Conservation (phyloP, 208 protist genomes). For the Crithidia bombi region DNA sequence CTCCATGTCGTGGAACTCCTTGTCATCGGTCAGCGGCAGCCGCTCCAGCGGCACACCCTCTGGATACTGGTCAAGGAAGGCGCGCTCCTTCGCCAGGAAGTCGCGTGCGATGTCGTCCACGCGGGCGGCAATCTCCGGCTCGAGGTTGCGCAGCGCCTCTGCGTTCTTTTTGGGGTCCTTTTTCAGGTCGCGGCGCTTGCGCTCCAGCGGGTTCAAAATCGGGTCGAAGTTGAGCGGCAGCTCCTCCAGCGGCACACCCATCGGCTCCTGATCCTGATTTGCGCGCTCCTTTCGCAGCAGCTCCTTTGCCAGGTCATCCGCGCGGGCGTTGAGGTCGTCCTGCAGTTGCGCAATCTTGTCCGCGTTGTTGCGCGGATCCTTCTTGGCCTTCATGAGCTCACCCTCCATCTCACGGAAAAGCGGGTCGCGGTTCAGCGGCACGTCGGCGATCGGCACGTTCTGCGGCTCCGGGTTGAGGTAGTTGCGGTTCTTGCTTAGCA, state of each 20-base stretch:
- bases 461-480: constrained; percentile 72
- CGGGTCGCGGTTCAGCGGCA: constrained; percentile 76
- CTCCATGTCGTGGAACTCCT: constrained; percentile 73
- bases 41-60: constrained; percentile 65
- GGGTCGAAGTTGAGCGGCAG: constrained; percentile 77
- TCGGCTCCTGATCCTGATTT: constrained; percentile 71
- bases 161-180: constrained; percentile 65
- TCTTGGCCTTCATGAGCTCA: constrained; percentile 64
- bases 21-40: constrained; percentile 64
- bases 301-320: constrained; percentile 67
- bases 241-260: constrained; percentile 67
- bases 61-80: constrained; percentile 70
- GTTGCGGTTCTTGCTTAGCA: constrained; percentile 68
- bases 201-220: constrained; percentile 64
- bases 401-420: constrained; percentile 80
- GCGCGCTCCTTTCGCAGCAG: constrained; percentile 69
- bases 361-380: constrained; percentile 59
- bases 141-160: constrained; percentile 54
- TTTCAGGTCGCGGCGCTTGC: constrained; percentile 74
- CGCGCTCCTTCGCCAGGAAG: constrained; percentile 74
- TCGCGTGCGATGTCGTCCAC: constrained; percentile 69
- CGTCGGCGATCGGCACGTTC: constrained; percentile 62
- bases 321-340: constrained; percentile 71
- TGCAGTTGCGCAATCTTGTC: constrained; percentile 66
- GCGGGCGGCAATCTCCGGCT: constrained; percentile 67